Evolutionary conservation across 345 rosid genomes (phyloP), one percentile per base, ranked within the genome.

Genomic region (Syzygium aqueum): DNA sequence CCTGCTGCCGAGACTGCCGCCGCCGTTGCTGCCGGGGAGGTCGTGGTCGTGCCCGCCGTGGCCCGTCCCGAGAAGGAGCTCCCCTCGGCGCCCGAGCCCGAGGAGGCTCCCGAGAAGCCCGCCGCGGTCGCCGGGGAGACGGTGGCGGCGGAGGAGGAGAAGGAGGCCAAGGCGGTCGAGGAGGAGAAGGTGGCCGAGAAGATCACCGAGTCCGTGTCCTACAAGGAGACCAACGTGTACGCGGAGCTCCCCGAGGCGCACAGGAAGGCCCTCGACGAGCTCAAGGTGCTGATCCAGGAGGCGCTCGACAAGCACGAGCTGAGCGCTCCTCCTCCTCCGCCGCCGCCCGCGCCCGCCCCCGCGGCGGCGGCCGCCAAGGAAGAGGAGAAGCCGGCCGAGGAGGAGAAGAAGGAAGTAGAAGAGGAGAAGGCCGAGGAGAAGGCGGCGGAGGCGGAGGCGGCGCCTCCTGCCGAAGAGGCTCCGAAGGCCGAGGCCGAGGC

Each of bases 371-470:
- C 37, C 37, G 82, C 82, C 67, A 84, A 78, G 87, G 85, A 86
- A 15, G 89, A 88, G 86, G 89, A 59, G 87, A 80, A 88, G 59
- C 63, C 57, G 78, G 80, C 13, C 40, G 84, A 30, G 40, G 78
- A 87, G 84, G 52, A 84, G 49, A 50, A 84, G 73, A 51, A 84
- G 59, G 51, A 84, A 40, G 63, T 1, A 19, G 86, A 95, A 13
- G 95, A 95, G 61, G 91, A 96, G 89, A 94, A 94, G 90, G 92
- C 95, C 0, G 98, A 94, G 5, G 98, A 96, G 89, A 96, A 96
- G 49, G 46, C 86, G 93, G 94, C 28, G 28, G 30, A 59, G 65
- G 5, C n/a, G 27, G 83, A 43, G 61, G 88, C 73, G 85, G 49
- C 92, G 22, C 53, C 91, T 33, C 59, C 91, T 65, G 90, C 67